Evolutionary conservation across 495 filamentous ascomycete genomes (phyloP).

Genomic region (Apiosordaria backusii): DNA sequence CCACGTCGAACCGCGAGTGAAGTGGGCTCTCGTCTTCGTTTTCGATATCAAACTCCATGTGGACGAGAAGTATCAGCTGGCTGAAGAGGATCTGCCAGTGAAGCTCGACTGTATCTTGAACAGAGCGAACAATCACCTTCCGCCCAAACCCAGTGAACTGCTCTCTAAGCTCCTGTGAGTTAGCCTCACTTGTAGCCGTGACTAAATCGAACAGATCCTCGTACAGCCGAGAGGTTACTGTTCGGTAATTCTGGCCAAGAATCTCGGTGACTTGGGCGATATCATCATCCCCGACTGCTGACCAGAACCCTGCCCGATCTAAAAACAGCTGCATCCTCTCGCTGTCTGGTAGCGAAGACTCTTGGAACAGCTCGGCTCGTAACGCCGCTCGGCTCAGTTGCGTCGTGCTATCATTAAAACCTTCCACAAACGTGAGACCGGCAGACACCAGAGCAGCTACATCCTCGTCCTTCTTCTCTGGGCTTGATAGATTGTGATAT

Average conservation of each 20-base stretch:
- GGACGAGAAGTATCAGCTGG: slow-evolving; percentile 76
- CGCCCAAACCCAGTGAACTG: slow-evolving; percentile 67
- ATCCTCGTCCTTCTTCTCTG: slow-evolving; percentile 34
- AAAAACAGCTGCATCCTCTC: slow-evolving; percentile 69
- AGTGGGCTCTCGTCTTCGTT: slow-evolving; percentile 57
- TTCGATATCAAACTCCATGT: slow-evolving; percentile 76
- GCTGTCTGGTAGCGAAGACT: slow-evolving; percentile 59
- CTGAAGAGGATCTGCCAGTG: slow-evolving; percentile 69
- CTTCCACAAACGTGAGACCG: slow-evolving; percentile 56
- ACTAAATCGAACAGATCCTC: slow-evolving; percentile 43
- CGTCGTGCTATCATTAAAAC: slow-evolving; percentile 60
- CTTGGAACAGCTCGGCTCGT: slow-evolving; percentile 65
- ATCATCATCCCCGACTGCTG: slow-evolving; percentile 71
- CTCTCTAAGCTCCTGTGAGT: slow-evolving; percentile 34
- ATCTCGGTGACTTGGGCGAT: slow-evolving; percentile 51
- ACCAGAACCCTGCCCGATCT: slow-evolving; percentile 65
- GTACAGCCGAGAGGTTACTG: slow-evolving; percentile 53
- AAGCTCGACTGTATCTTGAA: slow-evolving; percentile 71
- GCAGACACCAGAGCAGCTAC: slow-evolving; percentile 53
- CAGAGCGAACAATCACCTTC: slow-evolving; percentile 65
- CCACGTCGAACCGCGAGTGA: slow-evolving; percentile 60
- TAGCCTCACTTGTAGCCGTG: slow-evolving; percentile 38
- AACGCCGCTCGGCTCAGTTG: slow-evolving; percentile 58
- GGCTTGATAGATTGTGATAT: slow-evolving; percentile 49
- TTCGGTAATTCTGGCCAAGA: slow-evolving; percentile 55